A percentile compares a stretch with the other conserved stretches of the same genome.
These are phyloP conservation scores for Neurospora sp. DNA, from an alignment of 495 filamentous ascomycete genomes.

Conservation along the genomic window DNA sequence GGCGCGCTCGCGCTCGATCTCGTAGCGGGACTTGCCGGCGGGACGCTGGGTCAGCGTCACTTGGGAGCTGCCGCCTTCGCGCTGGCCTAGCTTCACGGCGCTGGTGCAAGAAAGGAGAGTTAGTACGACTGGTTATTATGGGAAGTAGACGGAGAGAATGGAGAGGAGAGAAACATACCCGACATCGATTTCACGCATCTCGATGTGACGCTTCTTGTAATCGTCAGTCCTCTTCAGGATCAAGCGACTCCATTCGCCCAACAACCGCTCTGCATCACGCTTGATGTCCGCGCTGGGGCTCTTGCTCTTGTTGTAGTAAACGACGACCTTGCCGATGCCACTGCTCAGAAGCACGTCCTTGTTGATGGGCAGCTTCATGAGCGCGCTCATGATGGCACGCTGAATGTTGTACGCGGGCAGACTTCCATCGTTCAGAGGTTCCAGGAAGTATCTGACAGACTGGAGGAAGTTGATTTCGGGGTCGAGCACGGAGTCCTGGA, in stretches of 20 bases:
- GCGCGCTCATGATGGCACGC: constrained; percentile 75
- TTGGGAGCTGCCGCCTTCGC: constrained; percentile 28
- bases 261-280: constrained; percentile 76
- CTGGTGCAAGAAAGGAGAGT: constrained; percentile 25
- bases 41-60: constrained; percentile 37
- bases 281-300: constrained; percentile 79
- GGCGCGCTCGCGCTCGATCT: constrained; percentile 47
- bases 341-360: constrained; percentile 83
- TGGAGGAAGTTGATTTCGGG: constrained; percentile 91
- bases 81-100: constrained; percentile 40
- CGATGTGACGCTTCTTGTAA: constrained; percentile 69
- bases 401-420: constrained; percentile 96
- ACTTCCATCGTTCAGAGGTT: constrained; percentile 84
- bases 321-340: constrained; percentile 88
- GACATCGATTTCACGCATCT: constrained; percentile 43
- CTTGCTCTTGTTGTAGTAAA: constrained; percentile 95
- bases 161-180: constrained; percentile 28
- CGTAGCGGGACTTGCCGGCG: constrained; percentile 34
- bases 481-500: constrained; percentile 74
- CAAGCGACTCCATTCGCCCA: constrained; percentile 94
- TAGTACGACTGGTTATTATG: constrained; percentile 3
- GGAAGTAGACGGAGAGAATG: constrained; percentile 14
- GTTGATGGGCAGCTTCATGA: constrained; percentile 72
- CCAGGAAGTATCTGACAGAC: constrained; percentile 92
- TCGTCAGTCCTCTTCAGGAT: constrained; percentile 88